Evolutionary conservation across 164 flowering plant species (phyloP).

Genomic region (Tetrastigma voinierianum): DNA sequence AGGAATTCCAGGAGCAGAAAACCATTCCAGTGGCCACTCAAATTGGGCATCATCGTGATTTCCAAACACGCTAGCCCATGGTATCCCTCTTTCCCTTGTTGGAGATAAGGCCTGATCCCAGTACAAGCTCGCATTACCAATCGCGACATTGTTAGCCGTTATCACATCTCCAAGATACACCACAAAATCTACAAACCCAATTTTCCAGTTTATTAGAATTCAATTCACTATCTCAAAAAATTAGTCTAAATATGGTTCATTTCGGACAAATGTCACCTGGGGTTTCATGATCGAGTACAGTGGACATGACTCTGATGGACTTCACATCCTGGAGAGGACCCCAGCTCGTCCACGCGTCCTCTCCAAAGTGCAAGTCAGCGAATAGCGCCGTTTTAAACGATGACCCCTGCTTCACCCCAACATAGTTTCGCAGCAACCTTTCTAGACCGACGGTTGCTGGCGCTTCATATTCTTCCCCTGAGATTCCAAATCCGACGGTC

Average conservation of each 20-base stretch:
- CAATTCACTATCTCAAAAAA: not conserved
- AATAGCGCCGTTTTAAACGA: conserved; percentile 70
- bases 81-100: conserved; percentile 61
- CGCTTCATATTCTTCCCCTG: not conserved
- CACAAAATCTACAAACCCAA: conserved; percentile 61
- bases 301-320: conserved; percentile 63
- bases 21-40: conserved; percentile 90
- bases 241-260: too few species aligned
- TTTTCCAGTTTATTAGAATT: not conserved
- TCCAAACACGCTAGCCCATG: conserved; percentile 79
- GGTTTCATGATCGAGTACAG: conserved; percentile 54
- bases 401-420: conserved; percentile 26
- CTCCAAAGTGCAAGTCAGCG: conserved; percentile 88
- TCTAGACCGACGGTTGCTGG: not conserved
- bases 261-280: too few species aligned
- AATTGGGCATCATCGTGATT: conserved; percentile 89
- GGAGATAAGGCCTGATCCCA: conserved; percentile 85
- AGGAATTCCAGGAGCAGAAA: conserved; percentile 71
- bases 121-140: conserved; percentile 74
- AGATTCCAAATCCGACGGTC: not conserved
- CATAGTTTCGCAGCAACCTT: conserved; percentile 6
- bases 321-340: conserved; percentile 73
- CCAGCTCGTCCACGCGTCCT: conserved; percentile 88
- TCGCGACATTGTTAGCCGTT: conserved; percentile 75
- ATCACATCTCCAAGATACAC: conserved; percentile 88